Evolutionary conservation across 75 land plant genomes (phyloP), one percentile per base, ranked within the genome.

Genomic region (Selaginella moellendorffii): DNA sequence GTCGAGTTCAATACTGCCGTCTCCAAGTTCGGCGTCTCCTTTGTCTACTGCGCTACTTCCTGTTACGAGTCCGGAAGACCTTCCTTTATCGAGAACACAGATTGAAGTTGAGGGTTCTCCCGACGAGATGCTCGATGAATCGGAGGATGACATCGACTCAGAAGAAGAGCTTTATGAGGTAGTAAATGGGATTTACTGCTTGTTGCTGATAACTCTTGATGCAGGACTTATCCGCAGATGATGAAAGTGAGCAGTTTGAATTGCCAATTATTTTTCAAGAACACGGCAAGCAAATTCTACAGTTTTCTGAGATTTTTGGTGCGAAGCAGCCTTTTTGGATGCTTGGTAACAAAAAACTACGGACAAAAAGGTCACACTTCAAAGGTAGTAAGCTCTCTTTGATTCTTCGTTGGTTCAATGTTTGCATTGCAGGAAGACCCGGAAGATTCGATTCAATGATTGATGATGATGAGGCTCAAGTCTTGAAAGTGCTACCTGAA

Each of bases 291-390:
- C 82, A 63, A 10, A 81, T 93, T 21, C 76, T 93, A 36, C 76
- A 83, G 19, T 93, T 93, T 64, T 93, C 99, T 54, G 96, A 93
- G 69, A 82, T 93, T 54, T 93, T 93, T 82, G 90, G 99, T 65
- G 72, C 80, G 29, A 77, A 77, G 54, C 82, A 79, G 56, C 79
- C 84, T n/a, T 31, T 71, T 60, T 81, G 71, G 73, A 76, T 75
- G 26, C 20, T 29, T 58, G 76, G 70, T 54, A 84, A 59, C 17
- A 65, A 67, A 53, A 83, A 70, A 30, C 72, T 66, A 12, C 76
- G 65, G 26, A 66, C 58, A 51, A 71, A 63, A 25, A 75, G 65
- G 69, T 61, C 59, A 36, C 14, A 36, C 14, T 36, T 36, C 5
- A 36, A 5, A 36, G 46, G 46, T 36, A 36, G 5, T 5, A 36